Percentiles rank a stretch among this genome's conserved stretches.
Evolutionary conservation across 2,329 filamentous ascomycete species (phyloP).

Genomic region (Lojkania enalia): DNA sequence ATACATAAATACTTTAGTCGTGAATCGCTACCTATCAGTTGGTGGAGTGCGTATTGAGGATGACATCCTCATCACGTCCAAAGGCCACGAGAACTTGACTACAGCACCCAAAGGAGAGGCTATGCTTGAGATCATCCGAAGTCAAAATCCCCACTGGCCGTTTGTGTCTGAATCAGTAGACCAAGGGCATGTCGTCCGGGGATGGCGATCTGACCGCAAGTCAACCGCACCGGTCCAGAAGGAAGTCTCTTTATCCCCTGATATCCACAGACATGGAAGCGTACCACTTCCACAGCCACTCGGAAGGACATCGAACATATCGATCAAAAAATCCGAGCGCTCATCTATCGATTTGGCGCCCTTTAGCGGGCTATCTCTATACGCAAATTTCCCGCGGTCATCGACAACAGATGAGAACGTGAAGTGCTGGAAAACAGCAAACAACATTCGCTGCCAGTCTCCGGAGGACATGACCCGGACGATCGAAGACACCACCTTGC

Average conservation of each 20-base stretch:
- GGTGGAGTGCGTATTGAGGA: constrained; percentile 75
- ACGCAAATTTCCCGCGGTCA: constrained; percentile 25
- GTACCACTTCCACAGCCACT: constrained; percentile 20
- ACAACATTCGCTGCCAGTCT: neutral
- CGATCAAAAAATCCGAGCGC: constrained; percentile 16
- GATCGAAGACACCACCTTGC: neutral
- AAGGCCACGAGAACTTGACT: constrained; percentile 73
- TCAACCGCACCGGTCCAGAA: neutral
- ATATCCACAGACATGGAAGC: constrained; percentile 21
- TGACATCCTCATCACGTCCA: constrained; percentile 71
- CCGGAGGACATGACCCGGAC: neutral
- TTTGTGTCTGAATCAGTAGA: constrained; percentile 2
- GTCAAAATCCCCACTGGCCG: constrained; percentile 13
- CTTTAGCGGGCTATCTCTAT: constrained; percentile 23
- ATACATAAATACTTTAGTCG: constrained; percentile 73
- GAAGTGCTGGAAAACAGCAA: constrained; percentile 18
- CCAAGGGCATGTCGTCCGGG: neutral
- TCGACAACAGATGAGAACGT: constrained; percentile 31
- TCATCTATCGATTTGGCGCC: constrained; percentile 23
- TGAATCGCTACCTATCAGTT: constrained; percentile 81
- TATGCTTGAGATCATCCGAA: constrained; percentile 60
- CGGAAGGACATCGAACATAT: constrained; percentile 28
- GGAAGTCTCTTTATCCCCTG: constrained; percentile 25
- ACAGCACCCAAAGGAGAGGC: constrained; percentile 70
- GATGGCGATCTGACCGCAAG: constrained; percentile 6